A percentile compares a stretch with the other conserved stretches of the same genome.
These are phyloP conservation scores for Fraxinus cuspidata DNA, from an alignment of 257 asterid genomes.

Conservation along the genomic window DNA sequence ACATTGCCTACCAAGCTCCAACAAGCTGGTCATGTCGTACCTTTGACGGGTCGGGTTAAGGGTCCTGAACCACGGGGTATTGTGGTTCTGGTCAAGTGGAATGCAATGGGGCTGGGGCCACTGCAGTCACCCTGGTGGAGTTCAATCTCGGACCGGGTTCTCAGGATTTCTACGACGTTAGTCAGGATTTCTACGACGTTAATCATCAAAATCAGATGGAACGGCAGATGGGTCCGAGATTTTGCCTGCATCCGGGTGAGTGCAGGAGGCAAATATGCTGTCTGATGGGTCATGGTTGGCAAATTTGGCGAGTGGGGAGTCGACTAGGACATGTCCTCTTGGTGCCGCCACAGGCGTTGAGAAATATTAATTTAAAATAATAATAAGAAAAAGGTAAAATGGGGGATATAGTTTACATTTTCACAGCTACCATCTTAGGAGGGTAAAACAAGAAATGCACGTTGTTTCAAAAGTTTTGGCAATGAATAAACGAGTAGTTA, in stretches of 20 bases:
- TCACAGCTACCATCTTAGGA: too few relatives aligned
- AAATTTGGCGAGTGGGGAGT: slow-evolving; percentile 62
- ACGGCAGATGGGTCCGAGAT: slow-evolving; percentile 34
- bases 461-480: too few relatives aligned
- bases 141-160: slow-evolving; percentile 81
- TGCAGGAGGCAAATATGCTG: slow-evolving; percentile 46
- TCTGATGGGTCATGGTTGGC: slow-evolving; percentile 80
- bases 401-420: too few relatives aligned
- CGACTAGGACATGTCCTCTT: slow-evolving; percentile 28
- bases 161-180: slow-evolving; percentile 76
- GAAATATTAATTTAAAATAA: too few relatives aligned
- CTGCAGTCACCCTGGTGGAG: slow-evolving; percentile 75
- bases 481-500: too few relatives aligned
- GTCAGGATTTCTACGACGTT: slow-evolving; percentile 82
- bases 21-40: slow-evolving; percentile 82
- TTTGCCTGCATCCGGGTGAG: slow-evolving; percentile 1
- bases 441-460: too few relatives aligned
- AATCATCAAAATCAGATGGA: slow-evolving; percentile 45
- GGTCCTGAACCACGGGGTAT: slow-evolving; percentile 70
- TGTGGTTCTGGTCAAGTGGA: slow-evolving; percentile 69
- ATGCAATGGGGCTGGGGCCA: slow-evolving; percentile 77
- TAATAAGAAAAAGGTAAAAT: too few relatives aligned
- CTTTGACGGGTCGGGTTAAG: slow-evolving; percentile 54
- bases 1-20: slow-evolving; percentile 53
- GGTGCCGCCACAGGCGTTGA: slow-evolving; percentile 19